phyloP scores from a whole-genome alignment of 1,139 yeast genomes.

The Saccharomyces hybrid region DNA sequence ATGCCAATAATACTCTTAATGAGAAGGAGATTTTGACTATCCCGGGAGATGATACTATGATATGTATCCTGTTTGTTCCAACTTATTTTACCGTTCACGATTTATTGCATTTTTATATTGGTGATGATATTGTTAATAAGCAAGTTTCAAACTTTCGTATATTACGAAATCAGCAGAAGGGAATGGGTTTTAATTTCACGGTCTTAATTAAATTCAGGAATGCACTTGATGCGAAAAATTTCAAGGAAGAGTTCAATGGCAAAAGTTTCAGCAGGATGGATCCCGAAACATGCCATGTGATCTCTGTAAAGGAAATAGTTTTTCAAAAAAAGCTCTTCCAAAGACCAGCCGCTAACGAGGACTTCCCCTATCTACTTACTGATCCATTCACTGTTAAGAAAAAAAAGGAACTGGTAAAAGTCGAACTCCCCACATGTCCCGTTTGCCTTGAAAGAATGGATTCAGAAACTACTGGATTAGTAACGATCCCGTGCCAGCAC shows the following conservation, averaged over 20 bases:
- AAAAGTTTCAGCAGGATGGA: conserved; percentile 78
- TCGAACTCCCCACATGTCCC: conserved; percentile 87
- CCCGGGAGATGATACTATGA: conserved; percentile 54
- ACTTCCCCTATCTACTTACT: conserved; percentile 57
- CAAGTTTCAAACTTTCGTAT: conserved; percentile 66
- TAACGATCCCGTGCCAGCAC: conserved; percentile 89
- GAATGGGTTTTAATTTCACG: conserved; percentile 55
- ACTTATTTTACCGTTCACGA: conserved; percentile 84
- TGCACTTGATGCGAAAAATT: conserved; percentile 47
- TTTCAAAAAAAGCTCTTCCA: conserved; percentile 27
- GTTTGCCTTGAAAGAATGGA: conserved; percentile 91
- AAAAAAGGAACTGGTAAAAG: conserved; percentile 17
- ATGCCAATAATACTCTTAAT: conserved; percentile 11
- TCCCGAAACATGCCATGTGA: conserved; percentile 77
- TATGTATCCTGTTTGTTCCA: conserved; percentile 79
- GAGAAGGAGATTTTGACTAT: conserved; percentile 19
- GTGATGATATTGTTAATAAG: conserved; percentile 54
- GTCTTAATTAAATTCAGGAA: conserved; percentile 68
- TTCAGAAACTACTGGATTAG: conserved; percentile 65
- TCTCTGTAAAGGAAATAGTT: conserved; percentile 54
- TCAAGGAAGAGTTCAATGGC: conserved; percentile 64
- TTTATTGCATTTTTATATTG: conserved; percentile 54
- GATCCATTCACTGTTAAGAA: conserved; percentile 50
- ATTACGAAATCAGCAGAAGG: conserved; percentile 50
- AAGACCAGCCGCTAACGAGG: conserved; percentile 8